Evolutionary conservation across 768 basidiomycete genomes (phyloP).

Genomic region (Sarcodon sp.): DNA sequence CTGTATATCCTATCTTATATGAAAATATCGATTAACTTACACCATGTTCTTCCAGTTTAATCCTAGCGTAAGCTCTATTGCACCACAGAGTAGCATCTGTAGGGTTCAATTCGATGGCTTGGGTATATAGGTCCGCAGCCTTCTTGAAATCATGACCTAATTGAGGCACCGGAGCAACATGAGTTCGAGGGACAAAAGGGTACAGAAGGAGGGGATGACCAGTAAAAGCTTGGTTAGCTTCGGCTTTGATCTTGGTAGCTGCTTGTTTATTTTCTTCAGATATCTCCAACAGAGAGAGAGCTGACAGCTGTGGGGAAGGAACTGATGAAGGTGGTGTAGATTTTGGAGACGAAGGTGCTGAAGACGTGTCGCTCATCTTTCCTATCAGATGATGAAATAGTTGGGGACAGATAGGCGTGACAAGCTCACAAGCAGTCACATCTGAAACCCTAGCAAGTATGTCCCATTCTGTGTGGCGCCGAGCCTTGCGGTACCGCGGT

Average conservation of each 20-base stretch:
- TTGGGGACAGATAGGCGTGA: conserved; percentile 1
- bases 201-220: conserved; percentile 26
- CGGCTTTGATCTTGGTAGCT: conserved; percentile 62
- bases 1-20: too few species aligned
- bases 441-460: too few species aligned
- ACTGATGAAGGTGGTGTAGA: conserved; percentile 43
- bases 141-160: conserved; percentile 63
- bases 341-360: conserved; percentile 27
- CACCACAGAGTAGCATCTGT: conserved; percentile 85
- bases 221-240: conserved; percentile 83
- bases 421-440: background rate
- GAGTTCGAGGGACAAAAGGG: background rate
- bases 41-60: conserved; percentile 90
- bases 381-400: background rate
- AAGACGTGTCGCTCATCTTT: conserved; percentile 16
- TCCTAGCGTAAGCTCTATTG: conserved; percentile 86
- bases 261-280: conserved; percentile 59
- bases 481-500: too few species aligned
- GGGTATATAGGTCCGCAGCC: conserved; percentile 70
- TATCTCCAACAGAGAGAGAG: conserved; percentile 39
- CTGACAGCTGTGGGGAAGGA: conserved; percentile 43
- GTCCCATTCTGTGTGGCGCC: too few species aligned
- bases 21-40: too few species aligned
- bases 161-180: conserved; percentile 1
- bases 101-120: conserved; percentile 82